Base-by-base conservation (phyloP, 2,329 filamentous ascomycete genomes). In the Claviceps fusiformis region DNA sequence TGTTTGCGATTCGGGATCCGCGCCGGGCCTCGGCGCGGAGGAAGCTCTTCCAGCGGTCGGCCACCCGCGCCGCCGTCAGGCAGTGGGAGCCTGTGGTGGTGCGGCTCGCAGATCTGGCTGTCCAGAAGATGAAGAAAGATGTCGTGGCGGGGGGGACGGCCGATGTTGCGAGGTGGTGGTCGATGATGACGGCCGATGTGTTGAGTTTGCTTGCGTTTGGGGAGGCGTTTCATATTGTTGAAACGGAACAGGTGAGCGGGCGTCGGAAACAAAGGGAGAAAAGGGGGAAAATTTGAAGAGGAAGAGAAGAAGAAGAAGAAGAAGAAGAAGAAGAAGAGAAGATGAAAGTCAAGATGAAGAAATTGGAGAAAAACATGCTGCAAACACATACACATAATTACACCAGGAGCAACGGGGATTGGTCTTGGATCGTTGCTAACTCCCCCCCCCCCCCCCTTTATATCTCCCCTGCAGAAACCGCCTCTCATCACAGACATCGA, bases 111-210 rank as follows among this genome's bases (percentile, higher is more conserved):
- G n/a, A 45, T 7, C 39, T 29, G 5, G 29, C 50, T 4, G 41
- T 52, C 9, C 11, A 6, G 39, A 52, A 52, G 27, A 52, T 52
- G 27, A 52, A 52, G 50, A 44, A 7, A 15, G 50, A 52, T 17
- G 5, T 33, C 11, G 17, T 8, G 2, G 17, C 7, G 3, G 8
- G 9, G 50, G 41, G 41, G 17, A 7, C 50, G 10, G 50, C 50
- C 7, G 41, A 52, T 17, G 41, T 52, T 7, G 41, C 50, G 17
- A 45, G 27, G 15, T 52, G 50, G 50, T 52, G 50, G 50, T 52
- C 41, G 27, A 52, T 52, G 50, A 52, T 52, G 50, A 45, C 50
- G 27, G 50, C 50, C 8, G 50, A 52, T 24, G 50, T 52, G 17
- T 35, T 52, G 24, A 52, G 6, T 3, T 45, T 10, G 1, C 27